These are phyloP conservation scores for Ambrosiella xylebori DNA, from an alignment of 2,329 filamentous ascomycete species.

Conservation along the genomic window DNA sequence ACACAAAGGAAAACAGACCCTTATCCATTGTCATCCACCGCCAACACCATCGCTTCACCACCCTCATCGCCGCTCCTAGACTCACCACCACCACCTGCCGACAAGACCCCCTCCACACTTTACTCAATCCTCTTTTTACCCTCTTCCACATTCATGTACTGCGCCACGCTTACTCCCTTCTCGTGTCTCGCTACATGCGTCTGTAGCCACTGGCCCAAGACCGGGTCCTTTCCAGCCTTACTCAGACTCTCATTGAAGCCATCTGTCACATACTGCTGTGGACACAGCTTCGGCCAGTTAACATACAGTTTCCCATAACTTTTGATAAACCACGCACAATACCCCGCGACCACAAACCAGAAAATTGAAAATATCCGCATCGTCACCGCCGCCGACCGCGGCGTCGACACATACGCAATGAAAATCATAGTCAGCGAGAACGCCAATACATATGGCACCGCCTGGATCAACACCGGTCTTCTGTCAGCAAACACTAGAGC, in stretches of 20 bases:
- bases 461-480: constrained; percentile 72
- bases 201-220: constrained; percentile 57
- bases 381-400: constrained; percentile 62
- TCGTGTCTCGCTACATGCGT: constrained; percentile 43
- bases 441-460: constrained; percentile 79
- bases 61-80: not conserved
- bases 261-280: constrained; percentile 68
- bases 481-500: constrained; percentile 67
- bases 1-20: too few relatives aligned
- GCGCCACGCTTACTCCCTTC: constrained; percentile 64
- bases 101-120: not conserved
- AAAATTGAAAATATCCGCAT: constrained; percentile 67
- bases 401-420: constrained; percentile 55
- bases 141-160: constrained; percentile 77
- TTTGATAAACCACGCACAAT: constrained; percentile 61
- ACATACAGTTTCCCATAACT: constrained; percentile 86
- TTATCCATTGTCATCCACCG: too few relatives aligned
- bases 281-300: constrained; percentile 94
- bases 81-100: too few relatives aligned
- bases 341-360: constrained; percentile 53
- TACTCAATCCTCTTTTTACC: constrained; percentile 97
- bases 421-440: constrained; percentile 74
- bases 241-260: constrained; percentile 75
- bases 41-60: not conserved
- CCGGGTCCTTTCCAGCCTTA: constrained; percentile 63